These are phyloP conservation scores for Xylaria arbuscula DNA, from an alignment of 2,329 filamentous ascomycete species.

Conservation along the genomic window DNA sequence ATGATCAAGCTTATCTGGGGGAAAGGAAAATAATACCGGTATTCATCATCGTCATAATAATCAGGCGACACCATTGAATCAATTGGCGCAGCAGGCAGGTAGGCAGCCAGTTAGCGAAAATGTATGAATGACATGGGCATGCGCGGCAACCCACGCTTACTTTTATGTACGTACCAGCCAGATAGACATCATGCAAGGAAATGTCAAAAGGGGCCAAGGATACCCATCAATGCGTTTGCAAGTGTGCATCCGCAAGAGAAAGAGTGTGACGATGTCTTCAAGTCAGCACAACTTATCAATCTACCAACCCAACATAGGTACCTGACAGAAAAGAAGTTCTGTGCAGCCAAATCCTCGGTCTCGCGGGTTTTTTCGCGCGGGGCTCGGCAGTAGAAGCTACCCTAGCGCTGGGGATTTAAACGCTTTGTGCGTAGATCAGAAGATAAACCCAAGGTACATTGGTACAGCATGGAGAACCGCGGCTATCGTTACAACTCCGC, in stretches of 20 bases:
- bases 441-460: no score
- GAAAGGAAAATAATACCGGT: not conserved
- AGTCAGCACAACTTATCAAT: no score
- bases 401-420: slow-evolving; percentile 1
- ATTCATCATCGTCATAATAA: not conserved
- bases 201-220: not conserved
- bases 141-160: not conserved
- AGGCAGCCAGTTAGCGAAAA: not conserved
- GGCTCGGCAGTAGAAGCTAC: not conserved
- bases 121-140: not conserved
- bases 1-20: not conserved
- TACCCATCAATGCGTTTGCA: not conserved
- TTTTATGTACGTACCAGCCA: not conserved
- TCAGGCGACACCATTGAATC: slow-evolving; percentile 20
- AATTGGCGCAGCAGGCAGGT: slow-evolving; percentile 13
- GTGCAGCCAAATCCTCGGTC: not conserved
- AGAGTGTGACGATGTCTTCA: not conserved
- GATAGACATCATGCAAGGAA: not conserved
- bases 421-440: no score
- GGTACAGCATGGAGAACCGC: no score
- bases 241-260: not conserved
- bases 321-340: not conserved
- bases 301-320: not conserved
- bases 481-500: not conserved
- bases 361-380: slow-evolving; percentile 2